Evolutionary conservation across 1,139 yeast species (phyloP), one percentile per base, ranked within the genome.

Genomic region (Yamadazyma oceani): DNA sequence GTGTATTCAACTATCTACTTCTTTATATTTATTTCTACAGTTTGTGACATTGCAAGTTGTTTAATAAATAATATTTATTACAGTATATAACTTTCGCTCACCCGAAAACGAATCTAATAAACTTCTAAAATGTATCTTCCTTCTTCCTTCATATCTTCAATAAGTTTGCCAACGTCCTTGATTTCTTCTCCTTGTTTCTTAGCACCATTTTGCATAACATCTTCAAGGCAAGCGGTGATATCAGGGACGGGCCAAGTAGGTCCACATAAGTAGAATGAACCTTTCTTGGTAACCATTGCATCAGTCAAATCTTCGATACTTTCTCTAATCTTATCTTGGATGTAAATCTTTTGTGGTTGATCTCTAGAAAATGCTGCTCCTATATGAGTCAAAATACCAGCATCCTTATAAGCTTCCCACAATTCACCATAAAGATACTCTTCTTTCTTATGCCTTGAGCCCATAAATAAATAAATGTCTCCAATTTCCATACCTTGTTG

Each of bases 171-270:
- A 44, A 84, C 75, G 54, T 90, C 95, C 51, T 66, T 63, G 43
- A 89, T 69, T 48, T 72, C 78, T 43, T 73, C 74, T 41, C 92
- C 94, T 39, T 71, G 74, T 50, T 69, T 71, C 38, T 69, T 69
- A 26, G 96, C 95, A 46, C 87, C 96, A 38, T 78, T 76, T 15
- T 62, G 61, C 37, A 89, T 75, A 53, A 92, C 85, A 50, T 87
- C 96, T 56, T 85, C 86, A 50, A 92, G 72, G 52, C 96, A 95
- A 35, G 85, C 87, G 42, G 96, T 87, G 53, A 92, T 86, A 62
- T 90, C 97, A 13, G 97, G 97, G 53, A 92, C 97, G 21, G 98
- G 98, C 98, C 98, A 92, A 2, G 97, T 92, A 32, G 97, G 97
- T 47, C 98, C 98, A 80, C 98, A 92, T 58, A 92, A 75, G 68